These are phyloP conservation scores for Juncus effusus DNA, from an alignment of 176 grass and related monocot genomes.

Conservation along the genomic window DNA sequence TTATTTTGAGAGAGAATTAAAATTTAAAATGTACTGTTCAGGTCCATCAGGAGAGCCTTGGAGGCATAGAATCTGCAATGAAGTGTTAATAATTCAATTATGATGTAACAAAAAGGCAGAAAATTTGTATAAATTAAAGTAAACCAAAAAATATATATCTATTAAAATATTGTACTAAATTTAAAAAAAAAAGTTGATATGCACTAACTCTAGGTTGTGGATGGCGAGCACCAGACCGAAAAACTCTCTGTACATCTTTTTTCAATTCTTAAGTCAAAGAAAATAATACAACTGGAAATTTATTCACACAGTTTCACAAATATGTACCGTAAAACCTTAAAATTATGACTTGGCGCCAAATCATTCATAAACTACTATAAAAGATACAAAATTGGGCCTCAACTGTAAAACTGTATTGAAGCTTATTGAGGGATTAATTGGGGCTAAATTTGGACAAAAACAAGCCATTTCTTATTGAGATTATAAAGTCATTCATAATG, in stretches of 20 bases:
- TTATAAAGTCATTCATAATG: slow-evolving; percentile 6
- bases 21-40: slow-evolving; percentile 68
- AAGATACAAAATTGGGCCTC: too few relatives aligned
- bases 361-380: neutral
- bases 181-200: too few relatives aligned
- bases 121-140: slow-evolving; percentile 14
- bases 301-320: neutral
- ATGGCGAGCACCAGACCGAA: slow-evolving; percentile 71
- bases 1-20: neutral
- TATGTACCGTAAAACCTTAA: slow-evolving; percentile 7
- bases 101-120: slow-evolving; percentile 12
- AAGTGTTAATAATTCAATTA: slow-evolving; percentile 29
- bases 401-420: too few relatives aligned
- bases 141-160: slow-evolving; percentile 12
- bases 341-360: neutral
- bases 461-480: neutral
- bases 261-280: slow-evolving; percentile 18
- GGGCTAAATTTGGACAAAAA: too few relatives aligned
- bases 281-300: slow-evolving; percentile 2
- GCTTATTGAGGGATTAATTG: too few relatives aligned
- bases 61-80: slow-evolving; percentile 79
- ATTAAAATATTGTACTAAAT: neutral
- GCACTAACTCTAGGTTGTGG: slow-evolving; percentile 72
- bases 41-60: slow-evolving; percentile 96
- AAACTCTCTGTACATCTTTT: slow-evolving; percentile 92